Percentiles rank a stretch among this genome's conserved stretches.
Evolutionary conservation across 768 basidiomycete genomes (phyloP).

Genomic region (Collybiopsis confluens): DNA sequence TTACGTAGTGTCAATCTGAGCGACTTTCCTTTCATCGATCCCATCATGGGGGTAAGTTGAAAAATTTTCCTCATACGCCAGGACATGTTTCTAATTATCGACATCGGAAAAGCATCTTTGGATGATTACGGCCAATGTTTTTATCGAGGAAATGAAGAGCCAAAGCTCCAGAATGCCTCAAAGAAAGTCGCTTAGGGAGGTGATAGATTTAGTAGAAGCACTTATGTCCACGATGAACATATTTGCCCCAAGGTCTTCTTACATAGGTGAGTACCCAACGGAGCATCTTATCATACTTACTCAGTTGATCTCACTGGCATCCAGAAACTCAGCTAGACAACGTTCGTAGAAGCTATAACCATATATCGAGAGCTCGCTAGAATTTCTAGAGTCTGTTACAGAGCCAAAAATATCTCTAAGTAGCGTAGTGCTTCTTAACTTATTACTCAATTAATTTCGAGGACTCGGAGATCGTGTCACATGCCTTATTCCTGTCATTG

Average conservation of each 20-base stretch:
- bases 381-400: no score
- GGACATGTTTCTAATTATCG: background rate
- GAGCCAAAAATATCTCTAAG: background rate
- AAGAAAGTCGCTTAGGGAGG: background rate
- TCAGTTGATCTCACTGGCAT: background rate
- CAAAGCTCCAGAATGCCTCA: background rate
- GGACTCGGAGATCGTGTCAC: no score
- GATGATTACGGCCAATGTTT: conserved; percentile 2
- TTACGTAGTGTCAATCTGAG: conserved; percentile 6
- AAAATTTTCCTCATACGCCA: background rate
- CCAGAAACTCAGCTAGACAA: background rate
- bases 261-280: background rate
- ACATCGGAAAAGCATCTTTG: background rate
- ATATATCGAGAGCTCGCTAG: no score
- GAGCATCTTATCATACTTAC: background rate
- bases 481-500: no score
- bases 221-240: conserved; percentile 4
- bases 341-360: background rate
- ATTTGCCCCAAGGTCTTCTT: conserved; percentile 3
- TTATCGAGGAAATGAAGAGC: background rate
- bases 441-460: no score
- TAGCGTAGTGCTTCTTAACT: no score
- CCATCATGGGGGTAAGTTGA: conserved; percentile 14
- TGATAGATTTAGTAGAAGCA: background rate
- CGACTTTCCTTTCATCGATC: conserved; percentile 13